phyloP scores from a whole-genome alignment of 1,284 basidiomycete species.

The Puccinia polysora region DNA sequence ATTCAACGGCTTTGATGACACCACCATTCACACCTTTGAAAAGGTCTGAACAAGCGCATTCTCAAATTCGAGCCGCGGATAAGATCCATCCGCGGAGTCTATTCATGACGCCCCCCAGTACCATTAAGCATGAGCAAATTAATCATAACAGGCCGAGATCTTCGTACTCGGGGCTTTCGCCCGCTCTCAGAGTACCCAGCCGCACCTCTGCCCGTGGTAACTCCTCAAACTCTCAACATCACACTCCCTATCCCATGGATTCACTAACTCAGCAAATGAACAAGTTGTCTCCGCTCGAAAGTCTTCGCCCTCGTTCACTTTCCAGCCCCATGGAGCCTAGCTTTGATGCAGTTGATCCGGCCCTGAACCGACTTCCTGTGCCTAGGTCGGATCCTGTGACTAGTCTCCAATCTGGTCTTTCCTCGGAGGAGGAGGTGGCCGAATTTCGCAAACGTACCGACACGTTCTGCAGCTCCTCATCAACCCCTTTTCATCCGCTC shows the following conservation, averaged over 20 bases:
- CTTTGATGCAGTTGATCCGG: neutral
- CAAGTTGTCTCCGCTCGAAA: conserved; percentile 6
- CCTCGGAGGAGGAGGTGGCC: neutral
- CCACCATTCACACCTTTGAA: conserved; percentile 32
- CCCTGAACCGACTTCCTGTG: neutral
- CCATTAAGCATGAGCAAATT: conserved; percentile 20
- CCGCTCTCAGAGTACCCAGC: conserved; percentile 3
- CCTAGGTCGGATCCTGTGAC: neutral
- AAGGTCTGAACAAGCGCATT: conserved; percentile 2
- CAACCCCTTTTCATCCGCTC: conserved; percentile 2
- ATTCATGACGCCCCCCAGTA: conserved; percentile 29
- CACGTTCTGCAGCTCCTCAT: conserved; percentile 3
- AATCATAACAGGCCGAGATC: conserved; percentile 4
- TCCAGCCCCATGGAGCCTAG: conserved; percentile 35
- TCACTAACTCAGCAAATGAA: conserved; percentile 14
- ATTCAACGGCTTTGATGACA: conserved; percentile 22
- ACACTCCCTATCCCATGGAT: neutral
- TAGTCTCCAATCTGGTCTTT: neutral
- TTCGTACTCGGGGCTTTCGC: neutral
- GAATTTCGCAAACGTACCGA: conserved; percentile 32
- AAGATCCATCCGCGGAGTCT: neutral
- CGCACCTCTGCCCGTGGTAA: conserved; percentile 3
- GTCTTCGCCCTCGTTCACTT: conserved; percentile 31
- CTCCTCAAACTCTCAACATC: conserved; percentile 13
- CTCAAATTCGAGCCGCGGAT: conserved; percentile 2